Evolutionary conservation across 2,329 filamentous ascomycete genomes (phyloP).

Genomic region (Penicillium sp.): DNA sequence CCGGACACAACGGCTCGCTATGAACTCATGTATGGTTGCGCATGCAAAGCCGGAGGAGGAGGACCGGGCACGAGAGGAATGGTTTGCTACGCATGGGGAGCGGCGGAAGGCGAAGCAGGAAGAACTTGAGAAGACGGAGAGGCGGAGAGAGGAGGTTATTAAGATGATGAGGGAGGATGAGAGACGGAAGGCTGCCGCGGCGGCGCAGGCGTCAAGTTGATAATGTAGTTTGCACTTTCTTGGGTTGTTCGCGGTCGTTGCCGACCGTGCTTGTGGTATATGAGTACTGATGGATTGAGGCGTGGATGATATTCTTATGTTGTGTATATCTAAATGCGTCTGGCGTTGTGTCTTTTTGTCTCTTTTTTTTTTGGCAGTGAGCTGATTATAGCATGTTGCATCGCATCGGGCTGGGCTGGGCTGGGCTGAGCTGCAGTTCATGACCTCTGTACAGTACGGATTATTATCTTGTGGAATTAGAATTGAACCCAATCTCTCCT

Average conservation of each 20-base stretch:
- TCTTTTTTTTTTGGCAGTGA: background rate
- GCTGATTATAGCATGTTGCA: conserved; percentile 5
- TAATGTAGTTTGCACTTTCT: background rate
- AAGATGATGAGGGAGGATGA: conserved; percentile 47
- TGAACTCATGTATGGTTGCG: conserved; percentile 92
- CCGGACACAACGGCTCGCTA: conserved; percentile 75
- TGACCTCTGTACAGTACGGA: conserved; percentile 7
- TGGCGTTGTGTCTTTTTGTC: conserved; percentile 5
- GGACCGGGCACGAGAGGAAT: conserved; percentile 88
- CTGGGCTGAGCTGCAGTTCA: conserved; percentile 1
- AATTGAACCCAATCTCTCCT: conserved; percentile 17
- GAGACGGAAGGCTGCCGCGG: conserved; percentile 23
- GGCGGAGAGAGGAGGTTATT: conserved; percentile 48
- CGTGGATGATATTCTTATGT: conserved; percentile 1
- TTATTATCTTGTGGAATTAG: conserved; percentile 9
- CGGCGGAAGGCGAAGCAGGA: conserved; percentile 70
- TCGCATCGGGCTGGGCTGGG: background rate
- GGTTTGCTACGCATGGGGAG: conserved; percentile 80
- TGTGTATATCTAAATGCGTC: conserved; percentile 2
- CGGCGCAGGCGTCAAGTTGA: background rate
- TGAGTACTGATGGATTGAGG: conserved; percentile 2
- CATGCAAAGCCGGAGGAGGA: conserved; percentile 84
- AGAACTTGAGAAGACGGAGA: conserved; percentile 54
- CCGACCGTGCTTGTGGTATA: background rate
- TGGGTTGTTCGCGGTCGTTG: background rate